Conservation (phyloP, 352 stramenopile genomes). For the Globisporangium ultimum region DNA sequence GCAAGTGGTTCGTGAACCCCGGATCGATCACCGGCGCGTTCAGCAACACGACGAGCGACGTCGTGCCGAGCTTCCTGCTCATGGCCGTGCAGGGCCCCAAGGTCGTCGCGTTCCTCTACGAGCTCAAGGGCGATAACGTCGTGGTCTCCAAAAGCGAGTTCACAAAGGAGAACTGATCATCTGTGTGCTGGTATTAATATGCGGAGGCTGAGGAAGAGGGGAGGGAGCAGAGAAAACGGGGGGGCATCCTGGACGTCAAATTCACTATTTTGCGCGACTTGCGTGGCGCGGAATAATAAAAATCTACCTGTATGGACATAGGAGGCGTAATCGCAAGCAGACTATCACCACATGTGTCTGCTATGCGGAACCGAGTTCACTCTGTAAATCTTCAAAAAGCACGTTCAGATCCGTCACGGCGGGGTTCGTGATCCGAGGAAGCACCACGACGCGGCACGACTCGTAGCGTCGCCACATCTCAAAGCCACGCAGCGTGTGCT, state of each 20-base stretch:
- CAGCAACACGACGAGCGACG: slow-evolving; percentile 66
- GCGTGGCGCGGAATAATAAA: slow-evolving; percentile 7
- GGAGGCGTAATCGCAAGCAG: too few species aligned
- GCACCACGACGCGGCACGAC: slow-evolving; percentile 55
- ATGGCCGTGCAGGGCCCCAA: slow-evolving; percentile 97
- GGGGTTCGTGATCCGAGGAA: slow-evolving; percentile 75
- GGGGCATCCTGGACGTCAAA: neutral
- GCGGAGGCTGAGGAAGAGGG: neutral
- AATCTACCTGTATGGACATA: slow-evolving; percentile 7
- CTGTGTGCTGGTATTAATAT: neutral
- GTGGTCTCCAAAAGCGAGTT: slow-evolving; percentile 90
- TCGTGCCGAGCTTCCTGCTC: slow-evolving; percentile 96
- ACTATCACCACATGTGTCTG: neutral
- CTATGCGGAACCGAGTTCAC: slow-evolving; percentile 42
- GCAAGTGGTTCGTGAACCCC: slow-evolving; percentile 97
- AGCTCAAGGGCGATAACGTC: slow-evolving; percentile 82
- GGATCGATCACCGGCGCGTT: slow-evolving; percentile 97
- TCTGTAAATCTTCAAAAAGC: slow-evolving; percentile 73
- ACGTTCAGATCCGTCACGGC: slow-evolving; percentile 56
- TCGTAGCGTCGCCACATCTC: slow-evolving; percentile 88
- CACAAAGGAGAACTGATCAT: slow-evolving; percentile 57
- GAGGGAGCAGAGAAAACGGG: neutral
- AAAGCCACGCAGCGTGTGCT: slow-evolving; percentile 79
- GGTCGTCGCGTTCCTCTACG: slow-evolving; percentile 97
- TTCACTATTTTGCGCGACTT: neutral